phyloP scores from a whole-genome alignment of 139 green algal genomes.

The Coelastrella sp. region DNA sequence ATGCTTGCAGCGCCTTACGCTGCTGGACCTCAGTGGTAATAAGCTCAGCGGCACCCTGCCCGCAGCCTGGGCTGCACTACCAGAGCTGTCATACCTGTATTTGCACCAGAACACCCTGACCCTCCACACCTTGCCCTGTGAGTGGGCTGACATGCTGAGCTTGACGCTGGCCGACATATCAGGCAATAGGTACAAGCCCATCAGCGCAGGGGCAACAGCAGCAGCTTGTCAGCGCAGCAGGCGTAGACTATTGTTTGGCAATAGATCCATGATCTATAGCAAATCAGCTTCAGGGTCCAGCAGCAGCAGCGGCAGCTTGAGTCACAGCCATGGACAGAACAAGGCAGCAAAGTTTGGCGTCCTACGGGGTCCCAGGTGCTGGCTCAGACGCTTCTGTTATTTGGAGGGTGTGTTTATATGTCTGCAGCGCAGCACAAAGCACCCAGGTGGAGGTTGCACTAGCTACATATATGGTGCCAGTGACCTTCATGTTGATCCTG shows the following conservation, averaged over 20 bases:
- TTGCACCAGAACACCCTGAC: conserved; percentile 14
- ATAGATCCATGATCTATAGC: too few relatives aligned
- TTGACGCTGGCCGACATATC: conserved; percentile 41
- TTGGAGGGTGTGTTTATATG: conserved; percentile 38
- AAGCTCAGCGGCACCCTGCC: conserved; percentile 30
- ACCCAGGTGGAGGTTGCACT: conserved; percentile 8
- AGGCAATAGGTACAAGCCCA: conserved; percentile 6
- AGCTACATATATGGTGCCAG: conserved; percentile 43
- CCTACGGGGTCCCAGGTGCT: conserved; percentile 31
- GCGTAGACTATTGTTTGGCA: too few relatives aligned
- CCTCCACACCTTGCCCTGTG: conserved; percentile 1
- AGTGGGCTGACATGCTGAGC: conserved; percentile 7
- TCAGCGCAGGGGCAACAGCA: background rate
- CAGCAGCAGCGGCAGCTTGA: background rate
- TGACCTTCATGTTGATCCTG: conserved; percentile 33
- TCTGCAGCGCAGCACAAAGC: background rate
- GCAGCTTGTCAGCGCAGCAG: background rate
- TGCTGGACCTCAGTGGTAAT: conserved; percentile 40
- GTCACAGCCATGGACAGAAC: background rate
- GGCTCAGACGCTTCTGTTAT: conserved; percentile 42
- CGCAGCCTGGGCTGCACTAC: background rate
- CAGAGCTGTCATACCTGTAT: conserved; percentile 31
- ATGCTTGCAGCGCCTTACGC: background rate
- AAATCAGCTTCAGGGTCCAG: background rate
- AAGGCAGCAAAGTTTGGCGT: background rate